Evolutionary conservation across 805 yeast species (phyloP).

Genomic region (Saturnispora saitoi): DNA sequence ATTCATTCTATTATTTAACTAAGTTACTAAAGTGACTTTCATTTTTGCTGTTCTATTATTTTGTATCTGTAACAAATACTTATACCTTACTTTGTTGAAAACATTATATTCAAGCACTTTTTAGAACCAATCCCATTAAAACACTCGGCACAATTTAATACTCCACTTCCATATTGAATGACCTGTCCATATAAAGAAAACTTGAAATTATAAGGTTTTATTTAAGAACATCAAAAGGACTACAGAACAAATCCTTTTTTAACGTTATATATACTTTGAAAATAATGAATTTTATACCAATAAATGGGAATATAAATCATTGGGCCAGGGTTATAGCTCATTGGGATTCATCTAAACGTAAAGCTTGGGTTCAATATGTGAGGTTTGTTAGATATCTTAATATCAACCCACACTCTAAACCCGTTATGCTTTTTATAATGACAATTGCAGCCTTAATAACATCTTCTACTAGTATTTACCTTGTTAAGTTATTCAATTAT

Average conservation of each 20-base stretch:
- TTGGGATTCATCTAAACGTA: conserved; percentile 8
- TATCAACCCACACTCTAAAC: conserved; percentile 25
- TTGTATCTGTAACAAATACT: too few relatives aligned
- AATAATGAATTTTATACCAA: background rate
- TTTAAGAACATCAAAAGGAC: too few relatives aligned
- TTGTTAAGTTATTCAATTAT: conserved; percentile 19
- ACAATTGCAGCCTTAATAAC: conserved; percentile 22
- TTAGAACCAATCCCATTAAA: background rate
- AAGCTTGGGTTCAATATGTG: conserved; percentile 14
- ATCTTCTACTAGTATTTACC: conserved; percentile 18
- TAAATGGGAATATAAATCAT: background rate
- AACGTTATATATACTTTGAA: background rate
- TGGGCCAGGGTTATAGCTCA: conserved; percentile 3
- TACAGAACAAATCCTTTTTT: too few relatives aligned
- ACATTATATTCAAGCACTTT: too few relatives aligned
- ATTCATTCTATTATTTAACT: too few relatives aligned
- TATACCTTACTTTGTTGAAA: too few relatives aligned
- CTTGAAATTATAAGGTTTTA: background rate
- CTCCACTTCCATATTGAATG: conserved; percentile 1
- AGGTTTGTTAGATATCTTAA: conserved; percentile 17
- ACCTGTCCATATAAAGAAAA: conserved; percentile 1
- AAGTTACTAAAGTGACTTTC: too few relatives aligned
- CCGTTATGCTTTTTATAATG: conserved; percentile 26
- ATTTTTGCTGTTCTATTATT: too few relatives aligned
- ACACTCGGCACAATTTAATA: background rate